Evolutionary conservation across 208 protist species (phyloP).

Genomic region (Acanthamoeba triangularis): DNA sequence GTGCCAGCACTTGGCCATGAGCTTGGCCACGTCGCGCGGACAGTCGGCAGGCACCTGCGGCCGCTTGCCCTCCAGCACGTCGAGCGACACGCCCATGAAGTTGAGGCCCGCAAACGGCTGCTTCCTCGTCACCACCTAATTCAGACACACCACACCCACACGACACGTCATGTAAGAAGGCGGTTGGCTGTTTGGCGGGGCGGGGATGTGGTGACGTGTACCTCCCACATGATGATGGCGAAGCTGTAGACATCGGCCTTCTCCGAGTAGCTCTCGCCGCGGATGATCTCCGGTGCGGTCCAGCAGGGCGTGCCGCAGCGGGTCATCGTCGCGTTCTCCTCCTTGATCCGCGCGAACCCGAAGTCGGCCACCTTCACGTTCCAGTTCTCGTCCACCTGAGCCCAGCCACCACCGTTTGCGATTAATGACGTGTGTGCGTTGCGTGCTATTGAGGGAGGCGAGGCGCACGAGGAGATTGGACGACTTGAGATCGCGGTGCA

Average conservation of each 20-base stretch:
- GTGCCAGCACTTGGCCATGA: conserved; percentile 55
- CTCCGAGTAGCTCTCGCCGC: not conserved
- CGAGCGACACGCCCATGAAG: conserved; percentile 19
- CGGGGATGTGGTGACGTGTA: too few species aligned
- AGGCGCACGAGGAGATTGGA: not conserved
- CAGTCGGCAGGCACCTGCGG: not conserved
- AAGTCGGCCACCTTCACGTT: conserved; percentile 43
- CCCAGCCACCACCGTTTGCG: too few species aligned
- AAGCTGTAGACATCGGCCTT: not conserved
- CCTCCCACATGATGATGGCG: conserved; percentile 8
- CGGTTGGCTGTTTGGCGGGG: too few species aligned
- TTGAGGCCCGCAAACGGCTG: conserved; percentile 15
- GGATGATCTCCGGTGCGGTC: conserved; percentile 20
- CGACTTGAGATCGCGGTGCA: not conserved
- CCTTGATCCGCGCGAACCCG: not conserved
- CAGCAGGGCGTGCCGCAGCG: not conserved
- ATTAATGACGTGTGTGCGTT: too few species aligned
- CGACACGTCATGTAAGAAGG: too few species aligned
- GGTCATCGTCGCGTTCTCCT: conserved; percentile 35
- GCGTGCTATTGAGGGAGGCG: too few species aligned
- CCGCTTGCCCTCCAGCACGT: conserved; percentile 32
- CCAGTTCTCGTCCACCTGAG: conserved; percentile 62
- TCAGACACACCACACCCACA: too few species aligned
- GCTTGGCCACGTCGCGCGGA: conserved; percentile 24
- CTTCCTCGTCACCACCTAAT: not conserved